Conservation (phyloP, 1,284 basidiomycete genomes). For the Phylloporus gajari region DNA sequence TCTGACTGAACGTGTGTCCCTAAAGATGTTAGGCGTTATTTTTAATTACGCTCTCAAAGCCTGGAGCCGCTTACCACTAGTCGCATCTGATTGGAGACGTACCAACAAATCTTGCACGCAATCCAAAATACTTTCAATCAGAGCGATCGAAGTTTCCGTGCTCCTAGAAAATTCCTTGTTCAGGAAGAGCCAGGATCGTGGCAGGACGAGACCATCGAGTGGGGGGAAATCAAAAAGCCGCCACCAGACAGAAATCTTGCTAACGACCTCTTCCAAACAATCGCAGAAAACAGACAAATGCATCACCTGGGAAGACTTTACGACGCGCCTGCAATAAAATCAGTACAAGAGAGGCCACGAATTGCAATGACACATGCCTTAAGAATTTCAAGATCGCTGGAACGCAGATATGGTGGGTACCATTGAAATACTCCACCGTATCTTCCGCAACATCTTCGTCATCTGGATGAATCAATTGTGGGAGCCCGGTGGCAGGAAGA, state of each 20-base stretch:
- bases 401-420: slow-evolving; percentile 25
- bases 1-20: slow-evolving; percentile 4
- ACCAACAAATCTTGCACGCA: slow-evolving; percentile 25
- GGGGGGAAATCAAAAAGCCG: slow-evolving; percentile 32
- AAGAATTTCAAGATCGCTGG: slow-evolving; percentile 45
- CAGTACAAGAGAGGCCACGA: not conserved
- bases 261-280: slow-evolving; percentile 55
- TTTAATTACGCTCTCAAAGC: not conserved
- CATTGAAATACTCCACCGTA: slow-evolving; percentile 22
- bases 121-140: slow-evolving; percentile 20
- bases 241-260: slow-evolving; percentile 49
- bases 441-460: slow-evolving; percentile 36
- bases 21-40: slow-evolving; percentile 12
- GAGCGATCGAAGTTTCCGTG: slow-evolving; percentile 24
- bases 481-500: not conserved
- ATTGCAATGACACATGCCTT: slow-evolving; percentile 10
- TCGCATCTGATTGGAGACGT: slow-evolving; percentile 24
- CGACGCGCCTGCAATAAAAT: not conserved
- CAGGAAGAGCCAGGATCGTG: slow-evolving; percentile 57
- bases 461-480: slow-evolving; percentile 1
- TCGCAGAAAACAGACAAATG: slow-evolving; percentile 45
- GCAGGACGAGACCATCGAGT: slow-evolving; percentile 58
- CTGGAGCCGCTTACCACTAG: slow-evolving; percentile 20
- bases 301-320: too few relatives aligned
- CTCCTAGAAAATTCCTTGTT: slow-evolving; percentile 39